Evolutionary conservation across 1,284 basidiomycete species (phyloP), one percentile per base, ranked within the genome.

Genomic region (Ustilago vetiveriae): DNA sequence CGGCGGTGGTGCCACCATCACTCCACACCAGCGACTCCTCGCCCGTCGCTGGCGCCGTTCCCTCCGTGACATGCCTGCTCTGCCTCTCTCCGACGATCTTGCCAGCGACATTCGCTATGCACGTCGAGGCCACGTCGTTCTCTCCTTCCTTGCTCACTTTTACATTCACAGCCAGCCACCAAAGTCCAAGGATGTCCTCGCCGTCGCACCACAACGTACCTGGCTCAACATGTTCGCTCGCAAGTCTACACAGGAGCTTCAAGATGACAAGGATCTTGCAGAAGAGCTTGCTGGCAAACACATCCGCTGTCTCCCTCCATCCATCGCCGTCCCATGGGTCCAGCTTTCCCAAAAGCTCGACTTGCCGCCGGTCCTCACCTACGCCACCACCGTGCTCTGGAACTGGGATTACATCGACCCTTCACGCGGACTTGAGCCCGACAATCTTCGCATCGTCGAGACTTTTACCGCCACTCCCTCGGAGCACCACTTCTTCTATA

Each of bases 361-460:
- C 59, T 84, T 98, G 1, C 94, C 95, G 0, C 94, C 94, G 0
- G 86, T 97, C 37, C 85, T 95, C 41, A 97, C 94, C 2, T 98
- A 96, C 78, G 91, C 94, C 11, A 94, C 95, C 80, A 90, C 90
- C 26, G 94, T 97, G 3, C 86, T 98, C 7, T 98, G 94, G 85
- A 96, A 97, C 79, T 96, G 92, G 92, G 82, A 84, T 82, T 65
- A 82, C 35, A 60, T 71, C 17, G 76, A 84, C 53, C 65, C 75
- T 8, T 26, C 71, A 0, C 62, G 48, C 7, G 82, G 82, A 3
- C 62, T 83, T 27, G 54, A 62, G 14, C 59, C 72, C 11, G 72
- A 73, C 81, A 49, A 74, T 71, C 13, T 59, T 63, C 26, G 40
- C 47, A 88, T 88, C 69, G 84, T 86, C 46, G 89, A 88, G 3